Evolutionary conservation across 2,329 filamentous ascomycete species (phyloP), one percentile per base, ranked within the genome.

Genomic region (Albifimbria verrucaria): DNA sequence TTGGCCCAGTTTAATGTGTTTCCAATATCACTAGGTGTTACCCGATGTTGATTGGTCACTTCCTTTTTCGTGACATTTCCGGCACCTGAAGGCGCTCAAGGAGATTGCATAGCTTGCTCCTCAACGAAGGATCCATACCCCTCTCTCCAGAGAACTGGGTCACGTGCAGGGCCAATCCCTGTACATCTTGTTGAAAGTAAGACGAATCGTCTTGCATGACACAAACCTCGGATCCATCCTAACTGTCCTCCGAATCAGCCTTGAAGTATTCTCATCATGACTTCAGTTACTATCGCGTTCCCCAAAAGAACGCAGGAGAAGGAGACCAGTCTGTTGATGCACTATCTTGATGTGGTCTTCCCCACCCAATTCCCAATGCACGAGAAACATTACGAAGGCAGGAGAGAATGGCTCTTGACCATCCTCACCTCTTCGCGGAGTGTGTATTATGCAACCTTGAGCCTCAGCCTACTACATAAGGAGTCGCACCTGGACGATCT

Each of bases 271-370:
- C n/a, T 21, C n/a, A 43, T 12, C 41, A 43, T 43, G 41, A 15
- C 41, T n/a, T 21, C 41, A 12, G 22, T 43, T n/a, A 43, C 41
- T 21, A 43, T 43, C 41, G 22, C 41, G 41, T 48, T 48, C 17
- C 46, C 46, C n/a, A 48, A 48, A 20, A 22, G 46, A n/a, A 48
- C 46, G 11, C 46, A 48, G 46, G 46, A 48, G 24, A 48, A 28
- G 46, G 46, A 48, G 46, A 28, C 46, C 2, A 48, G 46, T 25
- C 21, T 48, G 21, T 28, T 48, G 46, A 48, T 48, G 46, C 24
- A 48, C 24, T 48, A 48, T 28, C 46, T 48, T 25, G 46, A 48
- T 20, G 46, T 26, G 23, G 46, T 48, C 20, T 48, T 48, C 24
- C 46, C 46, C 10, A 22, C 32, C 7, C 46, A 48, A 28, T 48